Conservation (phyloP, 1,139 yeast genomes). For the Arxiozyma slooffiae region DNA sequence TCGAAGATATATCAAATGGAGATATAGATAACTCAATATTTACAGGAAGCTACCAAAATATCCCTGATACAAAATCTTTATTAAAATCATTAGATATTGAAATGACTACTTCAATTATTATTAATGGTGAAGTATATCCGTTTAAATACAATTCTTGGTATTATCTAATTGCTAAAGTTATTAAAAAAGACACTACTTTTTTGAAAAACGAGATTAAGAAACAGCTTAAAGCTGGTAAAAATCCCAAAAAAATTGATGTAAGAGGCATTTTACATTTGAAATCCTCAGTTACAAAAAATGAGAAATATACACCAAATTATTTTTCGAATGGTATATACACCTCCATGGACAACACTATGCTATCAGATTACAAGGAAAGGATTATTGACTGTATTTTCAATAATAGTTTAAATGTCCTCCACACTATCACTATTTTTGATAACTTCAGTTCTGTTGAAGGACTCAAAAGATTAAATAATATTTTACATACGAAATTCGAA, state of each 20-base stretch:
- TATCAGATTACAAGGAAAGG: slow-evolving; percentile 9
- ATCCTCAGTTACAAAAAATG: slow-evolving; percentile 22
- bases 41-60: slow-evolving; percentile 9
- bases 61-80: slow-evolving; percentile 27
- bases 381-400: slow-evolving; percentile 12
- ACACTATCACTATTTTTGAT: slow-evolving; percentile 26
- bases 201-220: slow-evolving; percentile 19
- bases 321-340: slow-evolving; percentile 26
- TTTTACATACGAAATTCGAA: slow-evolving; percentile 15
- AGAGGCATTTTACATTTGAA: slow-evolving; percentile 27
- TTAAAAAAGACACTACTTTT: slow-evolving; percentile 24
- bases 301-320: slow-evolving; percentile 26
- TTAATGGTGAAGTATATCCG: slow-evolving; percentile 60
- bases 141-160: slow-evolving; percentile 29
- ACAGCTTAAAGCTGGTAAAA: slow-evolving; percentile 3
- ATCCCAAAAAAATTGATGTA: slow-evolving; percentile 12
- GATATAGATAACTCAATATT: slow-evolving; percentile 7
- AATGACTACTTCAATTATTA: slow-evolving; percentile 44
- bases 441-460: slow-evolving; percentile 20
- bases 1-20: slow-evolving; percentile 19
- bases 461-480: slow-evolving; percentile 15
- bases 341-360: slow-evolving; percentile 13
- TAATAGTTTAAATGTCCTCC: slow-evolving; percentile 17
- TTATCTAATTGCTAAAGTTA: slow-evolving; percentile 25
- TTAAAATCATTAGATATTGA: slow-evolving; percentile 37